A percentile compares a stretch with the other conserved stretches of the same genome.
Evolutionary conservation across 23 red algal genomes (phyloP).

Genomic region (Rhodosorus marinus): DNA sequence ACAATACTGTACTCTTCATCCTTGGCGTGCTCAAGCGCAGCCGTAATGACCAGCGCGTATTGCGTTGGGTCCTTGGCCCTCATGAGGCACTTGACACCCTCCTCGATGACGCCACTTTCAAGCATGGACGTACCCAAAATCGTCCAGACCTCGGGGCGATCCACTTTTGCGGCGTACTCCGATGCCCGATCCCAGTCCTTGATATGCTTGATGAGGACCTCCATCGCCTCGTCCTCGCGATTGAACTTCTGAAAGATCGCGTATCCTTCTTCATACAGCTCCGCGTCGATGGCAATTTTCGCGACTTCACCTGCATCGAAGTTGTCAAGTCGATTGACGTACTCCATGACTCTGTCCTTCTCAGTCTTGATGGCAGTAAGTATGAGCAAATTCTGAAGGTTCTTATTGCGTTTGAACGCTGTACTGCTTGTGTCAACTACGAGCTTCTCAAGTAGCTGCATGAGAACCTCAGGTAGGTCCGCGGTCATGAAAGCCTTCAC

Average conservation of each 20-base stretch:
- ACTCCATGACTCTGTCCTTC: slow-evolving; percentile 39
- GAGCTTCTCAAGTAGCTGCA: slow-evolving; percentile 94
- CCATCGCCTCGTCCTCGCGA: slow-evolving; percentile 53
- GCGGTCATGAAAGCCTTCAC: slow-evolving; percentile 83
- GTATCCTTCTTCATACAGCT: slow-evolving; percentile 81
- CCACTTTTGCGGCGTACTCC: slow-evolving; percentile 62
- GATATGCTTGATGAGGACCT: slow-evolving; percentile 63
- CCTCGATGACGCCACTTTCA: slow-evolving; percentile 31
- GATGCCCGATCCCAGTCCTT: slow-evolving; percentile 60
- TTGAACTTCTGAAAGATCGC: slow-evolving; percentile 83
- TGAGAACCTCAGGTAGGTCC: slow-evolving; percentile 72
- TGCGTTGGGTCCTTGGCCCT: slow-evolving; percentile 55
- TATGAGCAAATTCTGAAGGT: slow-evolving; percentile 91
- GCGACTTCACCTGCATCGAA: slow-evolving; percentile 82
- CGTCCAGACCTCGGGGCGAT: slow-evolving; percentile 48
- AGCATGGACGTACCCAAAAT: slow-evolving; percentile 50
- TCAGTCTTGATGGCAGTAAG: slow-evolving; percentile 78
- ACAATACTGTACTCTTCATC: slow-evolving; percentile 43
- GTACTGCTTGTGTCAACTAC: slow-evolving; percentile 66
- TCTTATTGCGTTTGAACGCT: slow-evolving; percentile 79
- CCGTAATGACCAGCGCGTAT: slow-evolving; percentile 54
- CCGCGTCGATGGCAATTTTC: slow-evolving; percentile 50
- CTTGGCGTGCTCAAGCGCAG: slow-evolving; percentile 11
- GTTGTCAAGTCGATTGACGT: slow-evolving; percentile 76
- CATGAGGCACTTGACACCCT: slow-evolving; percentile 66